Base-by-base conservation (phyloP, 176 grass and related monocot genomes). In the Ananas comosus region DNA sequence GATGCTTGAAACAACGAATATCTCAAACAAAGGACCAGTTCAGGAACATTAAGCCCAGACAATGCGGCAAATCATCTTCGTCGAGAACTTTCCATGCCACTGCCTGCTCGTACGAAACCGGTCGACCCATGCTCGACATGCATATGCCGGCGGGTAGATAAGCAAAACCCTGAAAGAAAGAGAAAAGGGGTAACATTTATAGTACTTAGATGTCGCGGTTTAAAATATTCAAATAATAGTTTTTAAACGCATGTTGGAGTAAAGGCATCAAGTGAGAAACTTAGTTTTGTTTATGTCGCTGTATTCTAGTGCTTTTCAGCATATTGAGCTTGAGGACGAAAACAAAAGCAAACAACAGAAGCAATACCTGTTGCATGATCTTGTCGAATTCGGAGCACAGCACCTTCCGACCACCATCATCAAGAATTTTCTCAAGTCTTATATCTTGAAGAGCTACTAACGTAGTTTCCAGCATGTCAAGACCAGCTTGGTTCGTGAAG, bases 401-500 rank as follows among this genome's bases (percentile, higher is more conserved):
- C 0, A 79, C 81, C 86, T 97, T 97, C 58, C 89, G 76, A 24
- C 89, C 87, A 21, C 77, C 74, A 1, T 97, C 94, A 0, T 92
- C 94, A 0, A 97, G 89, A 80, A 97, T 85, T 74, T 88, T 90
- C 80, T 97, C 94, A 0, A 97, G 84, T 0, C 83, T 84, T 24
- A 97, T 88, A 71, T 97, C 94, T 72, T 97, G 94, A 48, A 97
- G 86, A 79, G 94, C 86, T 63, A 92, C 82, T 33, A 90, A 50
- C 0, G 94, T 97, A 0, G 94, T 92, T 77, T 97, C 89, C 42
- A 97, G 86, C 94, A 97, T 97, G 83, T 97, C 94, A 0, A 97
- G 87, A 1, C 94, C 94, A 0, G 93, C 83, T 76, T 97, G 94
- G 9, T 97, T 97, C 63, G 94, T 83, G 0, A 97, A 97, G 71